Evolutionary conservation across 352 stramenopile genomes (phyloP).

Genomic region (Phytophthora sp.): DNA sequence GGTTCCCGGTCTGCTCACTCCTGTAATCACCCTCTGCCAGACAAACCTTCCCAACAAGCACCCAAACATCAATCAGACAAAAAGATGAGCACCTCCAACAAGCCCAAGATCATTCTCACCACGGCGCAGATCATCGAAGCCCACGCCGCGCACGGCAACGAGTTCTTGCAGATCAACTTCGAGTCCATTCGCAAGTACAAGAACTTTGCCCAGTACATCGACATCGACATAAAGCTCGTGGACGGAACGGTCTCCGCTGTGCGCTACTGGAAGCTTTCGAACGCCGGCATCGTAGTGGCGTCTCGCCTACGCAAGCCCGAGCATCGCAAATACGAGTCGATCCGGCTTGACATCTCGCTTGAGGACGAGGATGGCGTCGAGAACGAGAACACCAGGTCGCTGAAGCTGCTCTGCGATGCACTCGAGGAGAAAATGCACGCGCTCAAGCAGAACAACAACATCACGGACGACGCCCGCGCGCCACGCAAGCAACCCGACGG

Average conservation of each 20-base stretch:
- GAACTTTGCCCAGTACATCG: background rate
- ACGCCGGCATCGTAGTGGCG: background rate
- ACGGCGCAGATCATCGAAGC: background rate
- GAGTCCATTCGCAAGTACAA: background rate
- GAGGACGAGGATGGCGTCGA: background rate
- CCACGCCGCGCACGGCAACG: background rate
- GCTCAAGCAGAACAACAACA: background rate
- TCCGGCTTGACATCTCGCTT: background rate
- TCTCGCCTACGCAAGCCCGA: background rate
- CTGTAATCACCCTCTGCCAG: too few relatives aligned
- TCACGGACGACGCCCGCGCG: background rate
- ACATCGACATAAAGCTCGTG: background rate
- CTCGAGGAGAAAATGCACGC: background rate
- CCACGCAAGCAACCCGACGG: background rate
- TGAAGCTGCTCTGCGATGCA: background rate
- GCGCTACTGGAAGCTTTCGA: background rate
- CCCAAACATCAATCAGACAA: too few relatives aligned
- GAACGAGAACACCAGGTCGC: background rate
- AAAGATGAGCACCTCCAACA: background rate
- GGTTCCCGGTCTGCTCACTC: too few relatives aligned
- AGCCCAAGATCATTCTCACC: background rate
- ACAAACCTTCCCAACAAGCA: background rate
- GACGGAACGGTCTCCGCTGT: background rate
- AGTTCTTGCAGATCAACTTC: too few relatives aligned
- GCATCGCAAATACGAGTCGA: background rate